Conservation (phyloP, 2,329 filamentous ascomycete genomes). For the Fragosphaeria purpurea region DNA sequence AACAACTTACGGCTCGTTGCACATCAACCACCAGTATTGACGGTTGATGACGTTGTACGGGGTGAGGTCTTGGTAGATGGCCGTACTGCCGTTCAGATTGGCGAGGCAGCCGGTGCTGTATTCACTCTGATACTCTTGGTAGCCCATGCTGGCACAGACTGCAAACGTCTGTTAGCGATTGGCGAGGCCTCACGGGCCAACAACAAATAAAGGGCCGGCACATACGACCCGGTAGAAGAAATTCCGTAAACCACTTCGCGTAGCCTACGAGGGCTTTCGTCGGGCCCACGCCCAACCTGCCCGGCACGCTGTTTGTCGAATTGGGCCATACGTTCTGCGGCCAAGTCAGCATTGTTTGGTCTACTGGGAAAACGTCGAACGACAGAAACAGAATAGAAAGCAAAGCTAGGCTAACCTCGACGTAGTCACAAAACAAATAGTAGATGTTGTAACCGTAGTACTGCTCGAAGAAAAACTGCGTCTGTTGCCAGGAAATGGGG, state of each 20-base stretch:
- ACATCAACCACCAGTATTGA: slow-evolving; percentile 47
- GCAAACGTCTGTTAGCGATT: no score
- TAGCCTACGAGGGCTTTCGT: slow-evolving; percentile 42
- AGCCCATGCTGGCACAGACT: slow-evolving; percentile 19
- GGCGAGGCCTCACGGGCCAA: no score
- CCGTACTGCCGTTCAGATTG: slow-evolving; percentile 34
- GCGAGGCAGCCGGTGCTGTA: slow-evolving; percentile 37
- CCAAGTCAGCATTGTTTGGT: no score
- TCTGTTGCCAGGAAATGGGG: slow-evolving; percentile 46
- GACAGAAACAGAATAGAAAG: background rate
- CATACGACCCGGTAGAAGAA: slow-evolving; percentile 28
- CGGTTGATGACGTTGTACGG: slow-evolving; percentile 33
- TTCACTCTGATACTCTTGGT: slow-evolving; percentile 14
- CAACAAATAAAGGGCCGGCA: no score
- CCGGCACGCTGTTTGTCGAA: slow-evolving; percentile 30
- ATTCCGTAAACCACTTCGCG: slow-evolving; percentile 35
- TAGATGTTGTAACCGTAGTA: slow-evolving; percentile 29
- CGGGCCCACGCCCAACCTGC: slow-evolving; percentile 39
- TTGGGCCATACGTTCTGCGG: slow-evolving; percentile 28
- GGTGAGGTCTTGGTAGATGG: slow-evolving; percentile 26
- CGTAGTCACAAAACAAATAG: slow-evolving; percentile 38
- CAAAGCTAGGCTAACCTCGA: slow-evolving; percentile 21
- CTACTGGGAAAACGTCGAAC: background rate
- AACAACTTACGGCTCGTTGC: slow-evolving; percentile 32
- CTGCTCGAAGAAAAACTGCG: slow-evolving; percentile 23